Conservation (phyloP, 2,329 filamentous ascomycete species). For the Pseudogymnoascus sp. region DNA sequence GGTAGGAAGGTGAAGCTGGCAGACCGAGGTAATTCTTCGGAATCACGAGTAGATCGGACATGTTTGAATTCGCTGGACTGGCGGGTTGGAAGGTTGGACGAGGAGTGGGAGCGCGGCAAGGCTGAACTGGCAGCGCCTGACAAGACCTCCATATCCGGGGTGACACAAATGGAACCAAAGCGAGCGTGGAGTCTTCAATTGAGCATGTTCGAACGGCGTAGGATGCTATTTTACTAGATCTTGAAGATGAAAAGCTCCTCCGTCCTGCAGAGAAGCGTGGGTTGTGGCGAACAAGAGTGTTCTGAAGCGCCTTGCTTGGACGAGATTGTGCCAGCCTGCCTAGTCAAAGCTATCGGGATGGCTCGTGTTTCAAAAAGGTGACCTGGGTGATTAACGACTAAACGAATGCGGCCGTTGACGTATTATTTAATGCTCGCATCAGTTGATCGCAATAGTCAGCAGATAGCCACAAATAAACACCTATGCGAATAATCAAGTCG, state of each 20-base stretch:
- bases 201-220: not conserved
- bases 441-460: not conserved
- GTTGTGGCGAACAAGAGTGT: not conserved
- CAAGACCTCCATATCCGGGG: conserved; percentile 5
- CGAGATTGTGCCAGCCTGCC: conserved; percentile 1
- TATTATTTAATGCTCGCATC: not conserved
- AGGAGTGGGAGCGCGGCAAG: conserved; percentile 30
- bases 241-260: not conserved
- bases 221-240: not conserved
- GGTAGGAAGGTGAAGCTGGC: conserved; percentile 54
- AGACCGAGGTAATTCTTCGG: conserved; percentile 40
- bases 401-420: not conserved
- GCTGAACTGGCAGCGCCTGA: conserved; percentile 14
- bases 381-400: conserved; percentile 8
- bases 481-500: not conserved
- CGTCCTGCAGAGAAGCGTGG: conserved; percentile 1
- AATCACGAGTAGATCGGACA: conserved; percentile 17
- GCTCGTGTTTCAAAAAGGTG: conserved; percentile 7
- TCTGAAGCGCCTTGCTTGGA: not conserved
- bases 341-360: not conserved
- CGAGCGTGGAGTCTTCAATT: not conserved
- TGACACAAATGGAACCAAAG: conserved; percentile 2
- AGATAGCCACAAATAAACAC: not conserved
- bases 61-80: conserved; percentile 23
- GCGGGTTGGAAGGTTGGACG: conserved; percentile 27